Base-by-base conservation (phyloP, 768 basidiomycete species). In the Candolleomyces eurysporus region DNA sequence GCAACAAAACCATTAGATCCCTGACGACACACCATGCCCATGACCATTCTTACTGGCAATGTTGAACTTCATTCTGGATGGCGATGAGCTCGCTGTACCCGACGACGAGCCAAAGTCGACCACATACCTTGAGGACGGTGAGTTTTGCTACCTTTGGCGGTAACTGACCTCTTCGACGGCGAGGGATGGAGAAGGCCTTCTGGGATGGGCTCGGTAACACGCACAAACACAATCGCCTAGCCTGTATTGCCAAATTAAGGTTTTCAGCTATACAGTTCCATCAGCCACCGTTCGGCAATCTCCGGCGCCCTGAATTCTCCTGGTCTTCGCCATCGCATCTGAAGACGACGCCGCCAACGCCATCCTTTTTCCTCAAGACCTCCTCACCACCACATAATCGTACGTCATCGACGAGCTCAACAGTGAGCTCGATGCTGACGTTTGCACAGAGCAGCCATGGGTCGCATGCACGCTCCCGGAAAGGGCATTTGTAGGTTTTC, bases 391-490 rank as follows among this genome's bases (percentile, higher is more conserved):
- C 57, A 39, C 39, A 58, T 64, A 71, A 61, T 69, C 50, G 76
- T 69, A 62, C 62, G 71, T 62, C 52, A 11, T 52, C 22, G 21
- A 10, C 49, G 21, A 26, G 36, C 36, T 1, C 8, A 5, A 36
- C 36, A 31, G 31, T 64, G 43, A 49, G 54, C 52, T 36, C 30
- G n/a, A 56, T 22, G 48, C 36, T 69, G 51, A 69, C 68, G 50
- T 68, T 57, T 10, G 57, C 13, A 16, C 31, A 83, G 76, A 79
- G 64, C 71, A 75, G 80, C 69, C 80, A 94, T 94, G 92, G 92
- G 90, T 92, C 94, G 95, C 75, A 95, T 97, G 94, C 96, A 98
- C 87, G 95, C 95, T 87, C 94, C 95, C 79, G 94, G 94, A 80
- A 98, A 98, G 94, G 96, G 96, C 86, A 97, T 98, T 84, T 92